Percentiles rank a stretch among this genome's conserved stretches.
Conservation (phyloP, 1,284 basidiomycete genomes). For the Heterobasidion parviporum region DNA sequence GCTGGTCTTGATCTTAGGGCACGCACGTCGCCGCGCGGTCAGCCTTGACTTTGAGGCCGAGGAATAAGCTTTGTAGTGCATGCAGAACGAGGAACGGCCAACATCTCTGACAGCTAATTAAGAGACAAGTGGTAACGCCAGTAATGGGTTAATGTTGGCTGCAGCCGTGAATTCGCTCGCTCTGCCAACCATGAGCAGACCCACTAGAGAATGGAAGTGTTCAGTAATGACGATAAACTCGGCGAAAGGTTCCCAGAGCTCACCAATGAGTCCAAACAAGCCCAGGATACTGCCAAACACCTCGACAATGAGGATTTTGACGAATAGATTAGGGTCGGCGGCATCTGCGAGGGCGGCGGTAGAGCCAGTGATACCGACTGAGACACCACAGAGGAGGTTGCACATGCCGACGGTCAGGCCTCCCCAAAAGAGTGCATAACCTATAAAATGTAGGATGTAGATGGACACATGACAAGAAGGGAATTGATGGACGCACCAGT, state of each 20-base stretch:
- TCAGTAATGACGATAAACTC: not conserved
- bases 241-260: constrained; percentile 20
- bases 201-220: constrained; percentile 6
- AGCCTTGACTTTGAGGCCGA: too few species aligned
- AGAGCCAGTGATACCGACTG: constrained; percentile 86
- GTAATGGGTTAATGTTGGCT: not conserved
- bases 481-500: constrained; percentile 49
- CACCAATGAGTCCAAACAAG: constrained; percentile 86
- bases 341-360: constrained; percentile 91
- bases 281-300: constrained; percentile 92
- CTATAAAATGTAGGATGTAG: constrained; percentile 26
- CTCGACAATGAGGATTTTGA: constrained; percentile 92
- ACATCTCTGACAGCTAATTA: too few species aligned
- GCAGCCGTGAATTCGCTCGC: constrained; percentile 8
- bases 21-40: too few species aligned
- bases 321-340: constrained; percentile 86
- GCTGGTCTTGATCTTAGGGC: too few species aligned
- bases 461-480: not conserved
- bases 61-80: too few species aligned
- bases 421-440: constrained; percentile 91
- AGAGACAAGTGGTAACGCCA: too few species aligned
- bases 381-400: constrained; percentile 90
- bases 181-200: constrained; percentile 11
- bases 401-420: constrained; percentile 86
- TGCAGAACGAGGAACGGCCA: too few species aligned